phyloP scores from a whole-genome alignment of 352 stramenopile species.

The Pythium brassicae region DNA sequence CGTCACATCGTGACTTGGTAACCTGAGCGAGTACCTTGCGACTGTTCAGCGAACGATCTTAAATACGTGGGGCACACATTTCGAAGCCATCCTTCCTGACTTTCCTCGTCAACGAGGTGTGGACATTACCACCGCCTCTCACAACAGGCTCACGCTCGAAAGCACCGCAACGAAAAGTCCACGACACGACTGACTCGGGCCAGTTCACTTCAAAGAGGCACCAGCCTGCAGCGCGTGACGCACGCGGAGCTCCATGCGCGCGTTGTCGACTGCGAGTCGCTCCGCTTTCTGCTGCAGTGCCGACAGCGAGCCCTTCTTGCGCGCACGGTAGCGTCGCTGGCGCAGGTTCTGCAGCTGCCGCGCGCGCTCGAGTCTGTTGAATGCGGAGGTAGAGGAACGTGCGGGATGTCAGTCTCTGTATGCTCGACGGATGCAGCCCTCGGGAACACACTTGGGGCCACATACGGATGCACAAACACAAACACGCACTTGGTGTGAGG shows the following conservation, averaged over 20 bases:
- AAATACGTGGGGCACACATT: too few relatives aligned
- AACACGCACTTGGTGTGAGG: too few relatives aligned
- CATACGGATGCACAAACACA: too few relatives aligned
- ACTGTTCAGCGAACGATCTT: constrained; percentile 13
- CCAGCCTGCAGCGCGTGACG: not conserved
- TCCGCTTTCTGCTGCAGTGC: constrained; percentile 16
- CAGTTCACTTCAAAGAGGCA: not conserved
- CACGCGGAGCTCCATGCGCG: constrained; percentile 6
- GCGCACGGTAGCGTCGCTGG: constrained; percentile 41
- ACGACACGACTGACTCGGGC: not conserved
- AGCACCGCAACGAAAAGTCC: too few relatives aligned
- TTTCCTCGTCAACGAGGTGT: constrained; percentile 1
- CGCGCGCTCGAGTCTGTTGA: constrained; percentile 22
- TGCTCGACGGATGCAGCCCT: too few relatives aligned
- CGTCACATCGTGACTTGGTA: constrained; percentile 4
- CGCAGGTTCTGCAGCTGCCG: constrained; percentile 40
- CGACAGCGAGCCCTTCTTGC: constrained; percentile 33
- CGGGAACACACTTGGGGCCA: too few relatives aligned
- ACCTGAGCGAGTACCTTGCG: constrained; percentile 1
- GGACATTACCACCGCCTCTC: not conserved
- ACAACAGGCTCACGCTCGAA: too few relatives aligned
- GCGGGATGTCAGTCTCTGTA: too few relatives aligned
- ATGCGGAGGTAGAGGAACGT: too few relatives aligned
- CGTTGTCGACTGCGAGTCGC: constrained; percentile 3
- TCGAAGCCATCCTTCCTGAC: not conserved